Conservation (phyloP, 2,329 filamentous ascomycete species). For the Xylariomycetidae sp. region DNA sequence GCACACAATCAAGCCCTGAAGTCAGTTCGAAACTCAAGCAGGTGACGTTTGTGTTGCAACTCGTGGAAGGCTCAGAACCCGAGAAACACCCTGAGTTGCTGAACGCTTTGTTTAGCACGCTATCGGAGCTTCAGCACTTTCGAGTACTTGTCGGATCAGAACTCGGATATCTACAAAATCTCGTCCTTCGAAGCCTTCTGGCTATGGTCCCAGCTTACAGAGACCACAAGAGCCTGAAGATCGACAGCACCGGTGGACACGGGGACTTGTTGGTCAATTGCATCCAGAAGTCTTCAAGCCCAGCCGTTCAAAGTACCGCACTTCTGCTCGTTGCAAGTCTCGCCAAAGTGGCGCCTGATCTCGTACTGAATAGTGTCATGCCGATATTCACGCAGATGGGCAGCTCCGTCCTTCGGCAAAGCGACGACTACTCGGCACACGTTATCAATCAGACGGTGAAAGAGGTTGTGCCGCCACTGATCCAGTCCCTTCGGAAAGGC, state of each 20-base stretch:
- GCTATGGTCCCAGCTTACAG: constrained; percentile 78
- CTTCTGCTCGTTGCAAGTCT: constrained; percentile 82
- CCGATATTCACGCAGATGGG: constrained; percentile 99
- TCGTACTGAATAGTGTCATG: constrained; percentile 96
- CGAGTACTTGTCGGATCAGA: constrained; percentile 77
- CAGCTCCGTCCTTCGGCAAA: constrained; percentile 81
- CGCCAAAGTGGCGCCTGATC: constrained; percentile 79
- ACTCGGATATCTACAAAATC: constrained; percentile 81
- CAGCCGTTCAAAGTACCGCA: constrained; percentile 88
- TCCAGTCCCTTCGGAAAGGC: constrained; percentile 76
- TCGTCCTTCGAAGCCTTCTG: constrained; percentile 75
- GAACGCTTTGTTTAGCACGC: constrained; percentile 70
- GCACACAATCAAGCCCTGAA: constrained; percentile 57
- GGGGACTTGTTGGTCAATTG: constrained; percentile 91
- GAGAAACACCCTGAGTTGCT: constrained; percentile 71
- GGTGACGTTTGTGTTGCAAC: constrained; percentile 80
- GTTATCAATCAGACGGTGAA: constrained; percentile 94
- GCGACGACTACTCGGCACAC: constrained; percentile 93
- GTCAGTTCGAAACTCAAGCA: constrained; percentile 64
- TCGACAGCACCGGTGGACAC: constrained; percentile 75
- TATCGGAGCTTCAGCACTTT: constrained; percentile 84
- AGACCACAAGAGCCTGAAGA: constrained; percentile 50
- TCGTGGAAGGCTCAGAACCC: constrained; percentile 76
- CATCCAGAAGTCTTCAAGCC: constrained; percentile 84
- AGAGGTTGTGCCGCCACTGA: constrained; percentile 86